Evolutionary conservation across 169 alveolate species (phyloP), one percentile per base, ranked within the genome.

Genomic region (Ichthyophthirius multifiliis): DNA sequence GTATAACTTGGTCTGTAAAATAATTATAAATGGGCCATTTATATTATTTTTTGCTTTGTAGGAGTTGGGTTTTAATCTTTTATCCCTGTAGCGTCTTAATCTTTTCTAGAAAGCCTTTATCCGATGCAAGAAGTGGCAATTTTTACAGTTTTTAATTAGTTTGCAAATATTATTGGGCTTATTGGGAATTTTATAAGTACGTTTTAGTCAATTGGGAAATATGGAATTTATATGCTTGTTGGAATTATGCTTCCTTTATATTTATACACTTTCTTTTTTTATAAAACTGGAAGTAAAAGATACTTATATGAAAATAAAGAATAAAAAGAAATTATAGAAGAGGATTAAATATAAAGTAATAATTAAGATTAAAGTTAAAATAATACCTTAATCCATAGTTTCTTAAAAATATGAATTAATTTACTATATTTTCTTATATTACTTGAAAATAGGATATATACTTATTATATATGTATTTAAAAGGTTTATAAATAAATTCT

Each of bases 51-150:
- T 55, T 34, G 43, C 43, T 55, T 55, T 27, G 31, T 55, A 20
- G 71, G 71, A 15, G 39, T 55, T 20, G 71, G 71, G 31, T 55
- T 55, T 27, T 55, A 55, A 27, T 34, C 71, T 55, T 55, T 55
- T 23, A 55, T 55, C 31, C 71, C 71, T 20, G 31, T 55, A 15
- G 12, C 71, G 13, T 34, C 71, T 27, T 6, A 55, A 27, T 55
- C 71, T 10, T 55, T 55, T 27, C 18, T 55, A 20, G 71, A 55
- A 27, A 55, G 31, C 31, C 43, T 55, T 0, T 55, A 55, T 27
- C 71, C 71, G 0, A 55, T 55, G 71, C 71, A 55, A 27, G 71
- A 55, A 27, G 71, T 55, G 1, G 18, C 71, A 10, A 27, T 34
- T 23, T 55, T 55, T 55, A 27, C 71, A 20, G 13, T 39, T 27